phyloP scores from a whole-genome alignment of 2,329 filamentous ascomycete genomes.

The Dryadomyces quercivorus region DNA sequence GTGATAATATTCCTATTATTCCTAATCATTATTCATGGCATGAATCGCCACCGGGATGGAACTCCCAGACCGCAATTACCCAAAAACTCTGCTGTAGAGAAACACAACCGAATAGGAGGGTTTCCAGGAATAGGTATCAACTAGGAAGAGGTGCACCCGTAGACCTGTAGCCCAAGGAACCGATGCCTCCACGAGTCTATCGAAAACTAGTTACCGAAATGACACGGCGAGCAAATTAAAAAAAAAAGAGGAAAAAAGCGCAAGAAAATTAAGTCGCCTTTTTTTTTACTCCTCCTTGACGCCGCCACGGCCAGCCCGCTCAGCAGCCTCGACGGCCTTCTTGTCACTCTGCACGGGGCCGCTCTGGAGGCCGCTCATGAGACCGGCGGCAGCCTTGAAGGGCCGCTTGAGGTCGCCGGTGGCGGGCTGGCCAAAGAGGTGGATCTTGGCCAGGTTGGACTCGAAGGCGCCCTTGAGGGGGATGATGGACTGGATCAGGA shows the following conservation, averaged over 20 bases:
- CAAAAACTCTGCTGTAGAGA: no score
- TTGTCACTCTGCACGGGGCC: slow-evolving; percentile 79
- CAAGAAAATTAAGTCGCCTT: not conserved
- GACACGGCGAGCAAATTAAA: not conserved
- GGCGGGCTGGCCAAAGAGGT: slow-evolving; percentile 77
- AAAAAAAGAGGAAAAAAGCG: not conserved
- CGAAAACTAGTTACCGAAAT: not conserved
- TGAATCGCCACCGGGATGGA: no score
- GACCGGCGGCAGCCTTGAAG: slow-evolving; percentile 75
- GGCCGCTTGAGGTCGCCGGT: slow-evolving; percentile 86
- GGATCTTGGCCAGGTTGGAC: slow-evolving; percentile 91
- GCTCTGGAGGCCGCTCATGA: slow-evolving; percentile 69
- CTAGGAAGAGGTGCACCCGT: no score
- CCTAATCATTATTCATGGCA: no score
- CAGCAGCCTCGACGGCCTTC: slow-evolving; percentile 70
- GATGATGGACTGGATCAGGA: slow-evolving; percentile 97
- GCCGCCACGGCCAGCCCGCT: slow-evolving; percentile 61
- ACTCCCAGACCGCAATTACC: not conserved
- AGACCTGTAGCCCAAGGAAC: no score
- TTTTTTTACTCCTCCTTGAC: slow-evolving; percentile 56
- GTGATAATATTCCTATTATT: no score
- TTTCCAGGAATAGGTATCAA: not conserved
- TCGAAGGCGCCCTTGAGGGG: slow-evolving; percentile 93
- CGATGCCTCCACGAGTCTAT: not conserved
- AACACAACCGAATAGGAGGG: not conserved